A percentile compares a stretch with the other conserved stretches of the same genome.
phyloP scores from a whole-genome alignment of 768 basidiomycete genomes.

The Lepiota brunneoincarnata region DNA sequence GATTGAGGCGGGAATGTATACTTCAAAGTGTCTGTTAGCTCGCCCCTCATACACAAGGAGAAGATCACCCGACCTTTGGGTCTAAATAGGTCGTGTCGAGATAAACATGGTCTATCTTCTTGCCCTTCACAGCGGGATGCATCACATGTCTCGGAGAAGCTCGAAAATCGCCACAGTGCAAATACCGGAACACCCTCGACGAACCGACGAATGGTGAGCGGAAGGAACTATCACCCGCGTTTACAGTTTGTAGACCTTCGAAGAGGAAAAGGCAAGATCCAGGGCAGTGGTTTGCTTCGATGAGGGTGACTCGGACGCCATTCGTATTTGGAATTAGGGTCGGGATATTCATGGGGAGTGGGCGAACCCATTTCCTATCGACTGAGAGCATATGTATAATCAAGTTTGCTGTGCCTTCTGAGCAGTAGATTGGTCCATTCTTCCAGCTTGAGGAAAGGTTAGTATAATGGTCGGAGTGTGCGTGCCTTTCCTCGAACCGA shows the following conservation, averaged over 20 bases:
- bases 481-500: slow-evolving; percentile 58
- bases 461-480: slow-evolving; percentile 97
- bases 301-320: slow-evolving; percentile 86
- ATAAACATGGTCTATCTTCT: slow-evolving; percentile 83
- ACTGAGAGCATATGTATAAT: slow-evolving; percentile 91
- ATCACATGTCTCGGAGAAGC: slow-evolving; percentile 86
- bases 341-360: slow-evolving; percentile 78
- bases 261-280: slow-evolving; percentile 94
- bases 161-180: slow-evolving; percentile 94
- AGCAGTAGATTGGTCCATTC: slow-evolving; percentile 94
- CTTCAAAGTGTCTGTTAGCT: slow-evolving; percentile 29
- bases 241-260: slow-evolving; percentile 85
- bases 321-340: slow-evolving; percentile 76
- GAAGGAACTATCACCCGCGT: slow-evolving; percentile 83
- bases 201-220: slow-evolving; percentile 72
- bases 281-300: slow-evolving; percentile 99
- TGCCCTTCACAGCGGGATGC: slow-evolving; percentile 82
- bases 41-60: not conserved
- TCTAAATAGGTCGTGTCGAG: slow-evolving; percentile 96
- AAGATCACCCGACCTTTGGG: slow-evolving; percentile 52
- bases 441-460: slow-evolving; percentile 88
- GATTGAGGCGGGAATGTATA: slow-evolving; percentile 96
- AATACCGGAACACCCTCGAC: slow-evolving; percentile 71
- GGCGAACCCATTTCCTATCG: slow-evolving; percentile 84
- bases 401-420: slow-evolving; percentile 87